Evolutionary conservation across 2,329 filamentous ascomycete species (phyloP).

Genomic region (Corynespora cassiicola): DNA sequence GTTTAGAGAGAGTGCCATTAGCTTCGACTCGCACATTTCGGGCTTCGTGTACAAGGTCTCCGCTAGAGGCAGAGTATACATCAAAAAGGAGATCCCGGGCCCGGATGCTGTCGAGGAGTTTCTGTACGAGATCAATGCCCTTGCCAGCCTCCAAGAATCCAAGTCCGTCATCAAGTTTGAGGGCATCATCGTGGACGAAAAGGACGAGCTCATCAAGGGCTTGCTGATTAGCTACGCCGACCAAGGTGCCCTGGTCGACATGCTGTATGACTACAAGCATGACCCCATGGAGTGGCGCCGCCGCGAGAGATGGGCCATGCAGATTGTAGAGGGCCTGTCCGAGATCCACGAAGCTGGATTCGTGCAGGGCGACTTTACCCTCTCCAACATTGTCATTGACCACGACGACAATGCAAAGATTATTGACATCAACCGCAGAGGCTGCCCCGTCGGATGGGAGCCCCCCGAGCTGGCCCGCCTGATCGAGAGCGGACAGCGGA

Average conservation of each 20-base stretch:
- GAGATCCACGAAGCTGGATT: conserved; percentile 96
- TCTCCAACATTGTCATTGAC: conserved; percentile 97
- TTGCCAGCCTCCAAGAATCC: conserved; percentile 77
- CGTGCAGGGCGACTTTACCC: conserved; percentile 95
- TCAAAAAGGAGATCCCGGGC: conserved; percentile 98
- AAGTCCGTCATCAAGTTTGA: conserved; percentile 83
- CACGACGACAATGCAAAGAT: conserved; percentile 85
- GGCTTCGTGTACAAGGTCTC: conserved; percentile 96
- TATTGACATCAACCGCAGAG: conserved; percentile 96
- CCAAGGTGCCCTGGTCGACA: conserved; percentile 85
- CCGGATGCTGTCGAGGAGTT: conserved; percentile 97
- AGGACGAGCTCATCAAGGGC: conserved; percentile 77
- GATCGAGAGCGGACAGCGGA: conserved; percentile 85
- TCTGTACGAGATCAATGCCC: conserved; percentile 93
- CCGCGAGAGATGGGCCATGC: conserved; percentile 85
- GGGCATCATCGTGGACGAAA: conserved; percentile 85
- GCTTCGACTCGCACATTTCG: conserved; percentile 91
- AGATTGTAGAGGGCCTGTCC: conserved; percentile 86
- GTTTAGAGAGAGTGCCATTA: conserved; percentile 75
- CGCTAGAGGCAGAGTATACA: conserved; percentile 73
- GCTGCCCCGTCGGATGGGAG: conserved; percentile 98
- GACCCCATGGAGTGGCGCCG: conserved; percentile 69
- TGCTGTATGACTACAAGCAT: conserved; percentile 80
- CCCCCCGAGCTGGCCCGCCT: conserved; percentile 87
- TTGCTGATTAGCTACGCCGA: conserved; percentile 88